Conservation (phyloP, 192 early-diverging fungal species). For the Chytriomyces sp. region DNA sequence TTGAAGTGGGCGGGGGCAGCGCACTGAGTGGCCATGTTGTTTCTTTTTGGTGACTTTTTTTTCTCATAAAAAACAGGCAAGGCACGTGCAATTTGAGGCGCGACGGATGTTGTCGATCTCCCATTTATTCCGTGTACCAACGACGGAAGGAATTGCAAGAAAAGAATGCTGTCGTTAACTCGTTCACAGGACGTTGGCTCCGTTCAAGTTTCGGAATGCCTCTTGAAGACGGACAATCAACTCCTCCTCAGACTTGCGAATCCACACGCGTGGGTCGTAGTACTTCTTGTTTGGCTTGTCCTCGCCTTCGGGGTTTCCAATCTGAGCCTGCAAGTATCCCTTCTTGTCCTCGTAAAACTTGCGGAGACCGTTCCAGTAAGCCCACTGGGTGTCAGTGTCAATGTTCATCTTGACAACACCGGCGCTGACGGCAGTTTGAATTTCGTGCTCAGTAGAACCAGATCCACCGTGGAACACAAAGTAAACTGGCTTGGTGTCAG, state of each 20-base stretch:
- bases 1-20: slow-evolving; percentile 44
- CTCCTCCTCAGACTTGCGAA: slow-evolving; percentile 88
- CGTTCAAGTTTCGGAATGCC: slow-evolving; percentile 77
- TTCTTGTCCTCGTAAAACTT: slow-evolving; percentile 89
- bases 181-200: slow-evolving; percentile 36
- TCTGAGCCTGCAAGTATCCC: slow-evolving; percentile 87
- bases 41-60: background rate
- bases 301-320: slow-evolving; percentile 95
- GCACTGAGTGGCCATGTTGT: slow-evolving; percentile 18
- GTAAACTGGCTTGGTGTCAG: slow-evolving; percentile 79
- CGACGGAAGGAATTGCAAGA: background rate
- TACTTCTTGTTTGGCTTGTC: slow-evolving; percentile 99
- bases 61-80: background rate
- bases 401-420: slow-evolving; percentile 99
- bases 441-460: slow-evolving; percentile 80
- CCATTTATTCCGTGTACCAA: too few species aligned
- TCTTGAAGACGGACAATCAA: slow-evolving; percentile 82
- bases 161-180: background rate
- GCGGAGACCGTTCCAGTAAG: slow-evolving; percentile 87
- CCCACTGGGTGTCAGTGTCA: slow-evolving; percentile 98
- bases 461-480: slow-evolving; percentile 99
- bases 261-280: slow-evolving; percentile 94
- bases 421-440: slow-evolving; percentile 75
- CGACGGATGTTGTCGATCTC: too few species aligned
- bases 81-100: background rate